A percentile compares a stretch with the other conserved stretches of the same genome.
Evolutionary conservation across 1,284 basidiomycete species (phyloP).

Genomic region (Austroboletus novae-zelandiae): DNA sequence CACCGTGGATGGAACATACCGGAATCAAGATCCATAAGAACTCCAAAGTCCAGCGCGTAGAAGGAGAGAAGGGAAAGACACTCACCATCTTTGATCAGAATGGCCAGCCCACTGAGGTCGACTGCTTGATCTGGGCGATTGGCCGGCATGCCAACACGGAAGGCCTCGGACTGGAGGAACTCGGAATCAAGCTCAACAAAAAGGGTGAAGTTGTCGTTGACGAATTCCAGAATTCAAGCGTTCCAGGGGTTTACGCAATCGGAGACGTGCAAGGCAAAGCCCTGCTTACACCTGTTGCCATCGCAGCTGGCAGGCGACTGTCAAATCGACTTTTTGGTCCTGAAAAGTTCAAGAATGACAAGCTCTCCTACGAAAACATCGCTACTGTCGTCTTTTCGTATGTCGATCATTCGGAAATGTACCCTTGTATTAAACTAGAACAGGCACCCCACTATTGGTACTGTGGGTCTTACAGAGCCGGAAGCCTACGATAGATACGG

Average conservation of each 20-base stretch:
- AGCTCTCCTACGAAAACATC: conserved; percentile 89
- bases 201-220: conserved; percentile 87
- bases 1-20: conserved; percentile 93
- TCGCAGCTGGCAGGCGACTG: conserved; percentile 90
- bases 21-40: conserved; percentile 86
- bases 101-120: conserved; percentile 81
- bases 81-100: conserved; percentile 70
- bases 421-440: conserved; percentile 2
- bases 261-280: conserved; percentile 94
- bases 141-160: conserved; percentile 84
- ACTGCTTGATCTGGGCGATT: conserved; percentile 92
- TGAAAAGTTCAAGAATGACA: conserved; percentile 81
- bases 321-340: conserved; percentile 91
- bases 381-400: conserved; percentile 94
- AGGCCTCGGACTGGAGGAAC: conserved; percentile 74
- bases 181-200: conserved; percentile 74
- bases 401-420: conserved; percentile 32
- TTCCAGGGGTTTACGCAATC: conserved; percentile 76
- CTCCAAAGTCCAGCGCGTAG: conserved; percentile 75
- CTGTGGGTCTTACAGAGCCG: conserved; percentile 89
- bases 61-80: conserved; percentile 65
- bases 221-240: conserved; percentile 85
- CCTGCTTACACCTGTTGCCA: conserved; percentile 95
- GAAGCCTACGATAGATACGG: conserved; percentile 88
- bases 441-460: conserved; percentile 90